Conservation (phyloP, 495 filamentous ascomycete species). For the Alectoria sarmentosa region DNA sequence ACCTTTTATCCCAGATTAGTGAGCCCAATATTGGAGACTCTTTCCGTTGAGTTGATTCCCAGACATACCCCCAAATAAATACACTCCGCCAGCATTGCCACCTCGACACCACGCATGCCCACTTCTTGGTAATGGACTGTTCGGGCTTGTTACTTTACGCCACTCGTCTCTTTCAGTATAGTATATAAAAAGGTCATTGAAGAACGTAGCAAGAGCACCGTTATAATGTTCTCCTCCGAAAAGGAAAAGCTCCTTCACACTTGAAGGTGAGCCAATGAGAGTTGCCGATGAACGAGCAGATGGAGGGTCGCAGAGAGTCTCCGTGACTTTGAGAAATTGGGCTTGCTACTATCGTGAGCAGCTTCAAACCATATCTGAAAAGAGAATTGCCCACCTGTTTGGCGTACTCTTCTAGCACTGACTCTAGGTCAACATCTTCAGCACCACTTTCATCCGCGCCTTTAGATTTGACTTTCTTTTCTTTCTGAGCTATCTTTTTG, state of each 20-base stretch:
- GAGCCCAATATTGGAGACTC: conserved; percentile 37
- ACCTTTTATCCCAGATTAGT: conserved; percentile 26
- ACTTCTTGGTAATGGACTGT: conserved; percentile 82
- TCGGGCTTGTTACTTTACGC: conserved; percentile 81
- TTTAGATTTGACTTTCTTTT: conserved; percentile 63
- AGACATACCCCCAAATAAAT: conserved; percentile 72
- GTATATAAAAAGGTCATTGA: conserved; percentile 78
- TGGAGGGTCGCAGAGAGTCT: conserved; percentile 67
- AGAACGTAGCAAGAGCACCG: conserved; percentile 55
- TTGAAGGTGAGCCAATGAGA: conserved; percentile 74
- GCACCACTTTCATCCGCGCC: conserved; percentile 65
- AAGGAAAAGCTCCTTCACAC: conserved; percentile 80
- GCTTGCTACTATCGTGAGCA: conserved; percentile 57
- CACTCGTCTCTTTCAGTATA: conserved; percentile 81
- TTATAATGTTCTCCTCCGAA: conserved; percentile 79
- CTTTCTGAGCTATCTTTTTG: conserved; percentile 63
- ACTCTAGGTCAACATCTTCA: conserved; percentile 91
- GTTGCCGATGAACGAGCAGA: conserved; percentile 70
- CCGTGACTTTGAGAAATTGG: conserved; percentile 87
- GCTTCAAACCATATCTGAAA: conserved; percentile 15
- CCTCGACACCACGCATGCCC: conserved; percentile 91
- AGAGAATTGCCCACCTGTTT: conserved; percentile 28
- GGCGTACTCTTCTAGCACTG: conserved; percentile 87
- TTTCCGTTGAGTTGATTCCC: background rate
- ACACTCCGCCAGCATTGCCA: conserved; percentile 77